Evolutionary conservation across 1,284 basidiomycete species (phyloP), one percentile per base, ranked within the genome.

Genomic region (Ceratobasidium sp.): DNA sequence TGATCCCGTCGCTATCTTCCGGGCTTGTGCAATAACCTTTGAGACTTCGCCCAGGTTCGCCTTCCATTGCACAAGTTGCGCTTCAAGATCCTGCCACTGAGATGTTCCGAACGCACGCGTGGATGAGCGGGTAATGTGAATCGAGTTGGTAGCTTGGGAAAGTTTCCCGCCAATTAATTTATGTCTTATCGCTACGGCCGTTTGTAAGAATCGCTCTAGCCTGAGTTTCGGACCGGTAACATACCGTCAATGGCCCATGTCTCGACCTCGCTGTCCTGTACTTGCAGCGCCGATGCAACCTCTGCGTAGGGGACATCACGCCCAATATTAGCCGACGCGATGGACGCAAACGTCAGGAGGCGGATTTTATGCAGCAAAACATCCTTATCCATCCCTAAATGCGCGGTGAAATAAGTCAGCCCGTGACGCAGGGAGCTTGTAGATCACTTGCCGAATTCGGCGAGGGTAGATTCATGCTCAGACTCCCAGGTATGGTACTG

Each of bases 191-290:
- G 92, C 95, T 96, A 75, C 14, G 16, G 25, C 14, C 11, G 51
- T 8, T n/a, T 18, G 44, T 51, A 23, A 58, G 21, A 60, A 70
- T 23, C 21, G 48, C 23, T 30, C n/a, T 38, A 12, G 12, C 9
- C 1, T 33, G 30, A 21, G 33, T 42, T 42, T 42, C 23, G 21
- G 33, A 33, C 30, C 5, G 33, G 4, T 38, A 21, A 78, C 84
- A 72, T 79, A 95, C 94, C 91, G 80, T 96, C 94, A 77, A 96
- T 96, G 62, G 91, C 89, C 94, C 93, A 96, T 77, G 87, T 88
- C 80, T 97, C 95, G 33, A 97, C 93, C 73, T 94, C 85, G 36
- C 84, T 82, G 28, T 82, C 77, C 46, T 89, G 85, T 12, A 96
- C 86, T 74, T 89, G 85, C 54, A 96, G 81, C 8, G 87, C 84